Evolutionary conservation across 176 grass and related monocot species (phyloP), one percentile per base, ranked within the genome.

Genomic region (Cenchrus fungigraminus): DNA sequence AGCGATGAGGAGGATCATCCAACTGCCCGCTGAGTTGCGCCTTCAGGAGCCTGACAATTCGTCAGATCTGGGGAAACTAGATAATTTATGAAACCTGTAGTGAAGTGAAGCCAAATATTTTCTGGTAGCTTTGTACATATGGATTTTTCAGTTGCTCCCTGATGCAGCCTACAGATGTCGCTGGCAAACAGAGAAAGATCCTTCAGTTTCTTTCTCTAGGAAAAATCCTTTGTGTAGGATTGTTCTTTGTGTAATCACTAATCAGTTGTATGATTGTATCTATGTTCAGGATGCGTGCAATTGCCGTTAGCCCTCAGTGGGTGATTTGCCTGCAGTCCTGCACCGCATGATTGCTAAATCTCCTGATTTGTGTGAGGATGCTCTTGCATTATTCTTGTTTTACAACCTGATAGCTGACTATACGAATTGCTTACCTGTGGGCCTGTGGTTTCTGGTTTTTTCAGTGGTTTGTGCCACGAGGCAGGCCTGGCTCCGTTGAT

Each of bases 1-100:
- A 85, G 61, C 3, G 74, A 93, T 31, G 92, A 93, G 43, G 87
- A 95, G 11, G 65, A 89, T 52, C 71, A 86, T 29, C 79, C 62
- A 60, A 61, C 84, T 82, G 49, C 43, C 16, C 71, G 68, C 19
- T 90, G 47, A 89, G 42, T 71, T 87, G 70, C 78, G 66, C 45
- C 69, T 70, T 55, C 49, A 67, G 37, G 46, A 12, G 1, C n/a
- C 60, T 4, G 83, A 28, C 40, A 51, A 14, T 44, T 75, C 62
- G 12, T 47, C 54, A 5, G 37, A 22, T 40, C 37, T 16, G 51
- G 29, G 4, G 73, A 72, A 73, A 83, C 6, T 45, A 61, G 76
- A 74, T 13, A 70, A 55, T 44, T 56, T 22, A 19, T 74, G 50
- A 49, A 58, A 58, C 9, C 43, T 29, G 42, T 74, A 68, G 34